Conservation (phyloP, 176 grass and related monocot genomes). For the Neostapfia colusana region DNA sequence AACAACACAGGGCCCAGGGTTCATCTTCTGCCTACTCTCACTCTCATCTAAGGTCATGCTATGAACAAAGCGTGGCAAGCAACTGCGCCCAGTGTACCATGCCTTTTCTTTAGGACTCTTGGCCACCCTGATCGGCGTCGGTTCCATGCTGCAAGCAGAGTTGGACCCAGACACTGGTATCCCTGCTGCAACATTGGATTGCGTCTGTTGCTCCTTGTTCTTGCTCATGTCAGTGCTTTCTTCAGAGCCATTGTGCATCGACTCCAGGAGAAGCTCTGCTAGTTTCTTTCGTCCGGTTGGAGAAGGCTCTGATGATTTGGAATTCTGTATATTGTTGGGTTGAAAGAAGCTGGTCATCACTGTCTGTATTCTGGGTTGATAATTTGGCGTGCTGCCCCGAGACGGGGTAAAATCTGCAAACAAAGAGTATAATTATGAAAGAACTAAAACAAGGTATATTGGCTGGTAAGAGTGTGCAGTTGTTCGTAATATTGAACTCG, state of each 20-base stretch:
- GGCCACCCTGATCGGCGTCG: conserved; percentile 27
- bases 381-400: conserved; percentile 67
- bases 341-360: conserved; percentile 45
- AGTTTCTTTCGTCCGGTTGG: conserved; percentile 75
- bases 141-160: conserved; percentile 33
- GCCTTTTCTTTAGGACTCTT: conserved; percentile 56
- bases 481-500: conserved; percentile 28
- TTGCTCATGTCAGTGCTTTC: conserved; percentile 30
- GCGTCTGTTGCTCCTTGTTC: conserved; percentile 19
- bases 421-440: not conserved
- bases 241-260: conserved; percentile 40
- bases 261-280: conserved; percentile 65
- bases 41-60: conserved; percentile 55
- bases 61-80: conserved; percentile 63
- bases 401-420: conserved; percentile 93
- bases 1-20: conserved; percentile 50
- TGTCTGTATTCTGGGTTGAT: conserved; percentile 49
- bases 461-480: not conserved
- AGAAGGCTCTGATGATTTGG: conserved; percentile 70
- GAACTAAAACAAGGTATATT: conserved; percentile 23
- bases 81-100: conserved; percentile 58
- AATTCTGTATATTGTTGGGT: conserved; percentile 32
- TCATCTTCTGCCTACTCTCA: conserved; percentile 58
- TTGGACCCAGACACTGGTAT: conserved; percentile 37
- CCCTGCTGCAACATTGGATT: conserved; percentile 19